A percentile compares a stretch with the other conserved stretches of the same genome.
phyloP scores from a whole-genome alignment of 257 asterid genomes.

The Nicotiana tabacum region DNA sequence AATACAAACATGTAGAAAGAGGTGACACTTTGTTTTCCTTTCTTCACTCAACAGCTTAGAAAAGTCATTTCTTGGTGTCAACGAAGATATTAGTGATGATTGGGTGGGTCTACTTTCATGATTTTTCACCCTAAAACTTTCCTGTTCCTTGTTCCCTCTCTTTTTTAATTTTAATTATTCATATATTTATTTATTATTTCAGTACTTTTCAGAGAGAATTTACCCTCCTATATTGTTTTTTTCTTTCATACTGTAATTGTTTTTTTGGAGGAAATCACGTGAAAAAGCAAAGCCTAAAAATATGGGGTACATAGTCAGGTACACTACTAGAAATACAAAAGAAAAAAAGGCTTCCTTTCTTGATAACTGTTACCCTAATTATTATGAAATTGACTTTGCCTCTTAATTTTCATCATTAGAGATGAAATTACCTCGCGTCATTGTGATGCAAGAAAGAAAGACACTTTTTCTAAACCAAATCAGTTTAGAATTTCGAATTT shows the following conservation, averaged over 20 bases:
- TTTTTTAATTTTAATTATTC: not conserved
- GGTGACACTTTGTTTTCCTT: not conserved
- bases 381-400: constrained; percentile 3
- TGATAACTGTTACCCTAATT: not conserved
- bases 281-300: constrained; percentile 31
- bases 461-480: constrained; percentile 5
- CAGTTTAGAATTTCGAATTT: not conserved
- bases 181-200: not conserved
- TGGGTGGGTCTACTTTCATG: constrained; percentile 20
- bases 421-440: constrained; percentile 1
- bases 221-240: not conserved
- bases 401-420: not conserved
- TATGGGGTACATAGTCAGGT: constrained; percentile 11
- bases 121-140: constrained; percentile 19
- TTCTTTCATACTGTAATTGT: not conserved
- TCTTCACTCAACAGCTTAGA: constrained; percentile 19
- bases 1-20: not conserved
- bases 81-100: constrained; percentile 31
- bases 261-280: constrained; percentile 60
- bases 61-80: constrained; percentile 37
- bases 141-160: not conserved
- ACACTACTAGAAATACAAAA: not conserved
- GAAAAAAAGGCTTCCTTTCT: not conserved
- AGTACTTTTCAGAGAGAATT: not conserved
- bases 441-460: constrained; percentile 7